A percentile compares a stretch with the other conserved stretches of the same genome.
Conservation (phyloP, 148 eudicot genomes). For the Rhododendron molle region DNA sequence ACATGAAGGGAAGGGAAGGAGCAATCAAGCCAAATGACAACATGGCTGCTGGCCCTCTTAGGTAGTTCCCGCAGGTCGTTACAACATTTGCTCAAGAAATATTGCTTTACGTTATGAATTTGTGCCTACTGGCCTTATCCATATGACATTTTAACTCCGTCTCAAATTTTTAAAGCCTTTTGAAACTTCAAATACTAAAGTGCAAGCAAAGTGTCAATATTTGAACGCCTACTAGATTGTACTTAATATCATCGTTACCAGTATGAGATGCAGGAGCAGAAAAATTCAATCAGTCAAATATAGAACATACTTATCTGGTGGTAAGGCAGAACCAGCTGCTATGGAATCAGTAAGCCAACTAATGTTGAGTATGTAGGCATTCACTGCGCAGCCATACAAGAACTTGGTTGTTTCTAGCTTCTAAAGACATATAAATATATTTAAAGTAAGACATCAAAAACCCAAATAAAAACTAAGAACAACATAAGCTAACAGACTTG, state of each 20-base stretch:
- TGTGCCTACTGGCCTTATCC: neutral
- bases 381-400: constrained; percentile 86
- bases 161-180: neutral
- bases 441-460: neutral
- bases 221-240: neutral
- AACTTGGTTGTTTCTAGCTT: constrained; percentile 78
- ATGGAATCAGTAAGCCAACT: too few species aligned
- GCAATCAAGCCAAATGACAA: neutral
- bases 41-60: neutral
- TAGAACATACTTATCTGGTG: too few species aligned
- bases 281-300: neutral
- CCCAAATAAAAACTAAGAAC: neutral
- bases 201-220: neutral
- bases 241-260: neutral
- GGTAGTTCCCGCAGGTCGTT: neutral
- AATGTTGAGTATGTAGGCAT: constrained; percentile 62
- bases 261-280: neutral
- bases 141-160: neutral
- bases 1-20: neutral
- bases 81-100: neutral
- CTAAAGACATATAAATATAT: constrained; percentile 16
- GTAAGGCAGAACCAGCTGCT: too few species aligned
- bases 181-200: neutral
- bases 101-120: neutral
- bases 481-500: neutral